Evolutionary conservation across 1,139 yeast species (phyloP).

Genomic region (Scheffersomyces cryptocercus): DNA sequence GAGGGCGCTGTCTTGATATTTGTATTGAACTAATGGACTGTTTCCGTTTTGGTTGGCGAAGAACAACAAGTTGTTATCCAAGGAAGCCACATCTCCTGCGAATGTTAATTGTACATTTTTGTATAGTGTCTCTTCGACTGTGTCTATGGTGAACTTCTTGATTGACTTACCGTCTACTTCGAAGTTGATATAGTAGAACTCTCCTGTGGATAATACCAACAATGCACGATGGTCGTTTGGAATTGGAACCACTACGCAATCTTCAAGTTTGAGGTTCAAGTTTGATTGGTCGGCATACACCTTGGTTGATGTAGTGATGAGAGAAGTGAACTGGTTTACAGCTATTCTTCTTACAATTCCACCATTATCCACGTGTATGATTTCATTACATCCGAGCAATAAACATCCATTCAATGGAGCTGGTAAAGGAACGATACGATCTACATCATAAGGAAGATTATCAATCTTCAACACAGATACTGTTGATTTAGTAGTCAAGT

Average conservation of each 20-base stretch:
- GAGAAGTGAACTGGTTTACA: slow-evolving; percentile 57
- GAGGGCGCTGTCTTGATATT: slow-evolving; percentile 20
- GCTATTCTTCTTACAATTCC: slow-evolving; percentile 72
- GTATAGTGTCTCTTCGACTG: slow-evolving; percentile 22
- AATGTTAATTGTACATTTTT: slow-evolving; percentile 23
- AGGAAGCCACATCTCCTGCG: slow-evolving; percentile 35
- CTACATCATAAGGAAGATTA: slow-evolving; percentile 75
- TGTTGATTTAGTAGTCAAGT: slow-evolving; percentile 60
- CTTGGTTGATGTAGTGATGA: slow-evolving; percentile 51
- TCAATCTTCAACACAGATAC: slow-evolving; percentile 66
- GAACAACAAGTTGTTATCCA: slow-evolving; percentile 39
- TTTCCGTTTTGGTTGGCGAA: slow-evolving; percentile 38
- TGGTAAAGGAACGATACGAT: slow-evolving; percentile 61
- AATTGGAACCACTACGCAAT: slow-evolving; percentile 49
- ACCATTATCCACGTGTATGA: slow-evolving; percentile 79
- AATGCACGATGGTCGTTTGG: slow-evolving; percentile 53
- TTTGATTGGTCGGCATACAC: slow-evolving; percentile 52
- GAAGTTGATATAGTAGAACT: slow-evolving; percentile 51
- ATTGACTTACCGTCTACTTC: slow-evolving; percentile 51
- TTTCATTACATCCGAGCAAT: slow-evolving; percentile 73
- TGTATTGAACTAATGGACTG: slow-evolving; percentile 34
- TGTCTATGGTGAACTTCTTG: slow-evolving; percentile 35
- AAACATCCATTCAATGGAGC: slow-evolving; percentile 72
- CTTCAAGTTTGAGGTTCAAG: slow-evolving; percentile 59
- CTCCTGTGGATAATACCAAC: slow-evolving; percentile 54